These are phyloP conservation scores for Penicillium simplicissimum DNA, from an alignment of 495 filamentous ascomycete genomes.

Conservation along the genomic window DNA sequence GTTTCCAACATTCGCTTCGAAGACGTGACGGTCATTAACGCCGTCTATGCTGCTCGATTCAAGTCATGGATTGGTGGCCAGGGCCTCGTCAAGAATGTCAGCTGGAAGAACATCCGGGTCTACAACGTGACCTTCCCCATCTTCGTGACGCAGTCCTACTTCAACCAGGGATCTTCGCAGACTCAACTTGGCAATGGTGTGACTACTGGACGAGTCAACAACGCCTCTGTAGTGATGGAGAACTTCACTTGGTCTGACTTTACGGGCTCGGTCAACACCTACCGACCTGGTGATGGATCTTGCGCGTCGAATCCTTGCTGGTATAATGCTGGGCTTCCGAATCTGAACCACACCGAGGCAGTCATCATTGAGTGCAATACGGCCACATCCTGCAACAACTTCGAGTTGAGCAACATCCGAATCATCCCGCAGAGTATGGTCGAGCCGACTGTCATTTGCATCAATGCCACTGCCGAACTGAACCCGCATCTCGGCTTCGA, in stretches of 20 bases:
- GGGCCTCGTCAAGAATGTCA: slow-evolving; percentile 42
- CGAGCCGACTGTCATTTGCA: slow-evolving; percentile 31
- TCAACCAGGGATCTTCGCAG: slow-evolving; percentile 35
- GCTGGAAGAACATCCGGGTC: slow-evolving; percentile 43
- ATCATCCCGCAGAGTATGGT: slow-evolving; percentile 37
- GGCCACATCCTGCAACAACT: slow-evolving; percentile 36
- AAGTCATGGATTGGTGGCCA: slow-evolving; percentile 45
- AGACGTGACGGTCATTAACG: slow-evolving; percentile 41
- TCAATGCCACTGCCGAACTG: slow-evolving; percentile 36
- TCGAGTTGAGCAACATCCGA: slow-evolving; percentile 31
- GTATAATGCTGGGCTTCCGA: slow-evolving; percentile 37
- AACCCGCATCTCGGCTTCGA: slow-evolving; percentile 39
- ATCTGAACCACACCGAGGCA: slow-evolving; percentile 39
- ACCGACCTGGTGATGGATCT: slow-evolving; percentile 40
- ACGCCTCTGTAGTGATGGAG: slow-evolving; percentile 38
- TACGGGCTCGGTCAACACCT: slow-evolving; percentile 42
- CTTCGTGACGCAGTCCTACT: slow-evolving; percentile 45
- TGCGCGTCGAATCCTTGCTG: slow-evolving; percentile 45
- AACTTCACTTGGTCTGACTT: slow-evolving; percentile 44
- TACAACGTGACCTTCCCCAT: slow-evolving; percentile 50
- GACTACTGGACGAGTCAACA: slow-evolving; percentile 22
- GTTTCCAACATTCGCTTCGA: slow-evolving; percentile 43
- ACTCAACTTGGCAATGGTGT: slow-evolving; percentile 21
- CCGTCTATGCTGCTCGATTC: slow-evolving; percentile 43
- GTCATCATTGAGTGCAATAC: slow-evolving; percentile 43